Evolutionary conservation across 2,329 filamentous ascomycete genomes (phyloP), one percentile per base, ranked within the genome.

Genomic region (Fonsecaea nubica): DNA sequence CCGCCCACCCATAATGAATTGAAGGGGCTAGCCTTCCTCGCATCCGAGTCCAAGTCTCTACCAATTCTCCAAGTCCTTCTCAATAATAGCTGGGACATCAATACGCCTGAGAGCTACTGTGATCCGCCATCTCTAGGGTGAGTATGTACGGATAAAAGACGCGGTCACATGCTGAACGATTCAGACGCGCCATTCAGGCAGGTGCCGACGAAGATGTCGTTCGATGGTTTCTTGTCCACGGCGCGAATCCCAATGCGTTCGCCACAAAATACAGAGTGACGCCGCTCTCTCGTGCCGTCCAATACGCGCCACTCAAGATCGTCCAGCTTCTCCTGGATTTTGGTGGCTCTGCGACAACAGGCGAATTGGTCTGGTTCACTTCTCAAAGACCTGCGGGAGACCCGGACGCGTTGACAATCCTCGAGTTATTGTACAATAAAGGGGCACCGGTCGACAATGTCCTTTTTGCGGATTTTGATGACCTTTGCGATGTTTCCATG

Each of bases 261-360:
- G 59, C 59, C n/a, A 36, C 45, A 9, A 54, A 54, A 42, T 40
- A 62, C 15, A 55, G 36, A 54, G 15, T 15, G 30, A 62, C 45
- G 45, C 59, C 59, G 45, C 59, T 62, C 45, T 55, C 45, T 42
- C 59, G 59, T 62, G 59, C 59, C 50, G 59, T 62, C 59, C 45
- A 62, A 54, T 62, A 36, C 48, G 35, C 35, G 35, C 35, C 35
- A 15, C 32, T 35, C 21, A 58, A 38, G 36, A 38, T 35, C 13
- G 55, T 58, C 55, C 21, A 58, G 36, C 55, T 58, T 38, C 36
- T 58, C 21, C 50, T 54, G 50, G 50, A 54, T 25, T 25, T 62
- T 72, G 35, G 35, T 38, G 35, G 35, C 35, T 38, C 35, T 9
- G 35, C 35, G 35, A 38, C 35, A 38, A 38, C 35, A 38, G 35